Evolutionary conservation across 495 filamentous ascomycete genomes (phyloP), one percentile per base, ranked within the genome.

Genomic region (Aspergillus hancockii): DNA sequence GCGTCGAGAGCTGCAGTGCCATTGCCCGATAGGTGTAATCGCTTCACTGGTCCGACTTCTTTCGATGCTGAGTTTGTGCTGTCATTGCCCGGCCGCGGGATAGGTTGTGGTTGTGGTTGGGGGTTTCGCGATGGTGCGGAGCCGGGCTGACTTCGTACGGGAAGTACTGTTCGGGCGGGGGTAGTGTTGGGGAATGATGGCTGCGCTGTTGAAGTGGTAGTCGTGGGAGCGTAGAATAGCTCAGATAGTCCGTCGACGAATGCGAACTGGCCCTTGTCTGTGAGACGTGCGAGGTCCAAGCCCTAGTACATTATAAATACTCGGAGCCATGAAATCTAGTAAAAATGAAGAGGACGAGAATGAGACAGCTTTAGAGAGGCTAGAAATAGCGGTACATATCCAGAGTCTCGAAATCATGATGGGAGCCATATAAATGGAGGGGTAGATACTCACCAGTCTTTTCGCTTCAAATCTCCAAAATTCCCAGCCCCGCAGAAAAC

Each of bases 241-340:
- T 75, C 75, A 49, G 73, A 82, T 32, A 94, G 71, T 5, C 90
- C 90, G 66, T 96, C 91, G 47, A 94, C 74, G 63, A 90, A 93
- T 28, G 75, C 74, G 63, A 93, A 88, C 54, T 77, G 77, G 19
- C 81, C 80, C 59, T 81, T 82, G 47, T 75, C 71, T 60, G 71
- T 74, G 16, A 87, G 69, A 10, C 79, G 82, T 10, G 84, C 81
- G 52, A 94, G 77, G 71, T 96, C 91, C 53, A 93, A 61, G 9
- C 90, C 90, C 86, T 79, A 52, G 43, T n/a, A 34, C 5, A 53
- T 28, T 41, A 18, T 32, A 8, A 18, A 14, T 10, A 30, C 32
- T 18, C 14, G 13, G 8, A 18, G 21, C 40, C 38, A n/a, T 2
- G 21, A 32, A n/a, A 8, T 9, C 22, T 28, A 23, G 8, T 19